A percentile compares a stretch with the other conserved stretches of the same genome.
Evolutionary conservation across 164 flowering plant genomes (phyloP).

Genomic region (Vitis vinifera): ASM3070453v1 NC_081818.1:7153501-7154000

Average conservation of each 20-base stretch:
- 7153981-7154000: background rate
- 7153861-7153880: background rate
- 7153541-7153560: background rate
- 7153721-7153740: constrained; percentile 1
- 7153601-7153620: constrained; percentile 1
- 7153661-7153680: constrained; percentile 3
- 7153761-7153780: constrained; percentile 3
- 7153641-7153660: background rate
- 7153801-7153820: background rate
- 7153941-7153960: background rate
- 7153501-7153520: background rate
- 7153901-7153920: background rate
- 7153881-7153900: background rate
- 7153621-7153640: constrained; percentile 3
- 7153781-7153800: constrained; percentile 4
- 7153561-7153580: constrained; percentile 1
- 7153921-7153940: background rate
- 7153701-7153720: background rate
- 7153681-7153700: background rate
- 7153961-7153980: background rate
- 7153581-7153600: background rate
- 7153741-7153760: constrained; percentile 1
- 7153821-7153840: constrained; percentile 4
- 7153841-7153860: background rate
- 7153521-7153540: constrained; percentile 2